These are phyloP conservation scores for Colletotrichum sp. DNA, from an alignment of 2,329 filamentous ascomycete genomes.

Conservation along the genomic window DNA sequence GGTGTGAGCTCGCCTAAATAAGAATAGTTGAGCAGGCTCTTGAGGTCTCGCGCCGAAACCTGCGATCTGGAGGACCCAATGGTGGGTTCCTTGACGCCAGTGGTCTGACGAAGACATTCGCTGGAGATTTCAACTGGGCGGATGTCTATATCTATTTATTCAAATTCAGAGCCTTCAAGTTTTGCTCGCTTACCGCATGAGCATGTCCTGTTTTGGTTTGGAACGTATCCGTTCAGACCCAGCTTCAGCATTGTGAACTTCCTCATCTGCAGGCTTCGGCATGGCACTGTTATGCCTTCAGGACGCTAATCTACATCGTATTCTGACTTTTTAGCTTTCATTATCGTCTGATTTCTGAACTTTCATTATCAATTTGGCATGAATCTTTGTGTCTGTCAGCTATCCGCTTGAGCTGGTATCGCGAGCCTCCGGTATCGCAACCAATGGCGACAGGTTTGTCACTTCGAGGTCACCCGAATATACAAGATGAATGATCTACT, in stretches of 20 bases:
- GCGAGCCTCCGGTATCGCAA: not conserved
- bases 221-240: not conserved
- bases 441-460: not conserved
- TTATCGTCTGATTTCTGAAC: too few relatives aligned
- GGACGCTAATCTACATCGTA: not conserved
- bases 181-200: not conserved
- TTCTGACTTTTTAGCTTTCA: too few relatives aligned
- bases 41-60: not conserved
- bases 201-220: not conserved
- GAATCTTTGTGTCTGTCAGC: not conserved
- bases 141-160: not conserved
- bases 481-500: accelerated
- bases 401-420: not conserved
- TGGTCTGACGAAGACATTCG: not conserved
- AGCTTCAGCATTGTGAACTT: not conserved
- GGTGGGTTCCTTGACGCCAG: not conserved
- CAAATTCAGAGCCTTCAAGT: not conserved
- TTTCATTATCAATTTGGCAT: not conserved
- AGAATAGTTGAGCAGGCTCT: not conserved
- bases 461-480: not conserved
- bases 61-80: not conserved
- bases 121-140: accelerated
- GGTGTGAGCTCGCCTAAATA: not conserved
- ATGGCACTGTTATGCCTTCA: not conserved
- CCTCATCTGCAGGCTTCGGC: not conserved